Conservation (phyloP, 495 filamentous ascomycete genomes). For the Echria macrotheca region DNA sequence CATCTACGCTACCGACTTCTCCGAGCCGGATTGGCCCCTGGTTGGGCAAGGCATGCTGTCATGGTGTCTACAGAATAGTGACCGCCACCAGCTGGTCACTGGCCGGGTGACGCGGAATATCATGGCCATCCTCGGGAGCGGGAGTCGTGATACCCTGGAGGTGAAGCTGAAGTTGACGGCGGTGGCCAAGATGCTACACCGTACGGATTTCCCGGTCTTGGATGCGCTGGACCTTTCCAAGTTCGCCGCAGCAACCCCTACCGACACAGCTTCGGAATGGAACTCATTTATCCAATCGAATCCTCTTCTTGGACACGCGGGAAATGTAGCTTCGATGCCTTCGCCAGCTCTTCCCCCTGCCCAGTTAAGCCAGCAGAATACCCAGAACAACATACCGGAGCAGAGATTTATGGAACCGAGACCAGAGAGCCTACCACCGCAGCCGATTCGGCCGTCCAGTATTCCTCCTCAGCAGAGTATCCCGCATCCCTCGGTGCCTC, state of each 20-base stretch:
- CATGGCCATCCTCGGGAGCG: conserved; percentile 75
- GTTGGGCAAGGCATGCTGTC: conserved; percentile 97
- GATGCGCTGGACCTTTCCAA: conserved; percentile 20
- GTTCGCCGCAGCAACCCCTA: conserved; percentile 27
- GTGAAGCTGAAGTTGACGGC: conserved; percentile 86
- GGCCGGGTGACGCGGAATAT: conserved; percentile 84
- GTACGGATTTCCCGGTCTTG: conserved; percentile 30
- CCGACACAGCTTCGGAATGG: conserved; percentile 45
- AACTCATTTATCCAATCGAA: conserved; percentile 42
- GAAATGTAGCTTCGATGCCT: conserved; percentile 20
- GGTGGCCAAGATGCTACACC: conserved; percentile 62
- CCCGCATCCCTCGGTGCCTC: conserved; percentile 5
- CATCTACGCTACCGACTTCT: conserved; percentile 95
- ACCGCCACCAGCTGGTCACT: conserved; percentile 68
- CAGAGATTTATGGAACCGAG: conserved; percentile 17
- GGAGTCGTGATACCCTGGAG: conserved; percentile 83
- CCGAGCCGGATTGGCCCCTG: conserved; percentile 84
- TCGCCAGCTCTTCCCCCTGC: conserved; percentile 27
- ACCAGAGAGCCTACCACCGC: conserved; percentile 14
- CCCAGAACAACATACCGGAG: conserved; percentile 9
- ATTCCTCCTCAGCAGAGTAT: conserved; percentile 16
- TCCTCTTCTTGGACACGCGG: conserved; percentile 29
- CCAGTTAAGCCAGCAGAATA: conserved; percentile 17
- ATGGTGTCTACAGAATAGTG: conserved; percentile 60
- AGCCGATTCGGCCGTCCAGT: conserved; percentile 18